These are phyloP conservation scores for Mollisiaceae sp. DNA, from an alignment of 2,329 filamentous ascomycete genomes.

Conservation along the genomic window DNA sequence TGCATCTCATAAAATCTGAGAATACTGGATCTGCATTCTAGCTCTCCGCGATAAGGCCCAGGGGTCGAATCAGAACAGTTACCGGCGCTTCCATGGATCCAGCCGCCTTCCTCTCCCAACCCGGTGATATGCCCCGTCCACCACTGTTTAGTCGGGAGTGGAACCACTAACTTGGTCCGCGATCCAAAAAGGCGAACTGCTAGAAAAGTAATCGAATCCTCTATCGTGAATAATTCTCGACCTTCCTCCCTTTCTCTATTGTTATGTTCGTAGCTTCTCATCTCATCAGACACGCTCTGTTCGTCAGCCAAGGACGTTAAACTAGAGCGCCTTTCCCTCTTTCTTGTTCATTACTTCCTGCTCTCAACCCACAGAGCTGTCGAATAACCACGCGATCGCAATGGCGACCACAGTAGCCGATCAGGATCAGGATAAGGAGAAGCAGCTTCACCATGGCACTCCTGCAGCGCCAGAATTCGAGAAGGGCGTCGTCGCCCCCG, in stretches of 20 bases:
- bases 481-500: conserved; percentile 16
- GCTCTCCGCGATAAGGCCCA: conserved; percentile 16
- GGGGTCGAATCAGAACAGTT: conserved; percentile 18
- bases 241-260: background rate
- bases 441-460: background rate
- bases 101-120: conserved; percentile 1
- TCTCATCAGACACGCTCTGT: background rate
- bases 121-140: conserved; percentile 7
- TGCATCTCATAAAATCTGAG: background rate
- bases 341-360: background rate
- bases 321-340: background rate
- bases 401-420: conserved; percentile 12
- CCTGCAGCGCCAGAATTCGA: conserved; percentile 20
- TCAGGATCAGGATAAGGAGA: conserved; percentile 18
- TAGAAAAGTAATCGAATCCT: conserved; percentile 10
- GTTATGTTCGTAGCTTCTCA: background rate
- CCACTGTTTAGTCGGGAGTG: conserved; percentile 3
- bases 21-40: conserved; percentile 7
- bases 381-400: background rate
- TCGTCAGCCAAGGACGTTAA: conserved; percentile 10
- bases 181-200: background rate
- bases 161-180: conserved; percentile 6
- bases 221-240: conserved; percentile 9
- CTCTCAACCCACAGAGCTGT: background rate
- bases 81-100: conserved; percentile 15